Evolutionary conservation across 2,329 filamentous ascomycete genomes (phyloP).

Genomic region (Metarhizium robertsii): DNA sequence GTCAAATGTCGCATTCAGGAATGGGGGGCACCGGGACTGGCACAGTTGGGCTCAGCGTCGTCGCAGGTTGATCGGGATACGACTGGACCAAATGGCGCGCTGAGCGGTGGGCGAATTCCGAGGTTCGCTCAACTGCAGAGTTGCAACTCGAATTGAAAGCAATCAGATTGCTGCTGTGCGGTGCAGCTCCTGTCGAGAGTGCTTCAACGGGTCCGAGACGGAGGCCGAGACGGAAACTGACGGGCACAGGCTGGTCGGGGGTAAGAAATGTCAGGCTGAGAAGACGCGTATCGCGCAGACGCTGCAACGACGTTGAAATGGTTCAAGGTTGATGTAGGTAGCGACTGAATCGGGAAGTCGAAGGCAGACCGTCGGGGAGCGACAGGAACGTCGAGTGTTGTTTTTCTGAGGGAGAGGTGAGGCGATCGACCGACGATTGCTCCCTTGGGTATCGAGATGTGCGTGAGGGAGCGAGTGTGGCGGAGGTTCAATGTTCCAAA

Average conservation of each 20-base stretch:
- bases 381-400: not conserved
- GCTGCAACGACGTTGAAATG: not conserved
- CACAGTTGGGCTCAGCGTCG: not conserved
- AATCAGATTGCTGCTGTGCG: not conserved
- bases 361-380: not conserved
- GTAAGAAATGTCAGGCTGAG: not conserved
- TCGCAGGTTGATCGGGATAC: not conserved
- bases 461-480: not conserved
- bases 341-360: not conserved
- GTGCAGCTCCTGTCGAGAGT: not conserved
- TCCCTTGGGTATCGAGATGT: not conserved
- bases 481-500: not conserved
- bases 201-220: not conserved
- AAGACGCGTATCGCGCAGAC: not conserved
- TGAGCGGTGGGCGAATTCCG: conserved; percentile 10
- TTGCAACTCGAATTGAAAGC: not conserved
- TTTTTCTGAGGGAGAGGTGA: not conserved
- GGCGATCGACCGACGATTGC: not conserved
- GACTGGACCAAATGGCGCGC: conserved; percentile 5
- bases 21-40: not conserved
- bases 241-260: not conserved
- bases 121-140: not conserved
- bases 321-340: not conserved
- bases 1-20: conserved; percentile 4
- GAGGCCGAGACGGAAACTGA: not conserved